phyloP scores from a whole-genome alignment of 257 asterid genomes.

The Nicotiana tabacum region DNA sequence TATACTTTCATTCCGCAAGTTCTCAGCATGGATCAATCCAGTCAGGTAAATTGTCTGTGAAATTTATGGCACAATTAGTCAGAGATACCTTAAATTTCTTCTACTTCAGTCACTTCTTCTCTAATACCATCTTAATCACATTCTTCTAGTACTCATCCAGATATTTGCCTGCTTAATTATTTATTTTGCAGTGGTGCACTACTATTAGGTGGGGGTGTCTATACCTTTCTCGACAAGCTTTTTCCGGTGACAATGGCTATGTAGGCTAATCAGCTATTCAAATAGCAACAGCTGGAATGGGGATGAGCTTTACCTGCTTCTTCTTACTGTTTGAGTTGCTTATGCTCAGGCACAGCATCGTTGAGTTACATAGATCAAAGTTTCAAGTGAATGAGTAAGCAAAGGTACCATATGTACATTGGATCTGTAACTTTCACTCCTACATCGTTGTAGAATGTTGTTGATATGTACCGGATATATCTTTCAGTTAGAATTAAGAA shows the following conservation, averaged over 20 bases:
- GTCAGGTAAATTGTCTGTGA: constrained; percentile 40
- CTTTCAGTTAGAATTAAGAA: neutral
- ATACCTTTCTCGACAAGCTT: constrained; percentile 66
- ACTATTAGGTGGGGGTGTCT: constrained; percentile 85
- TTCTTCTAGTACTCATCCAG: neutral
- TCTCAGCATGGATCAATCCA: constrained; percentile 96
- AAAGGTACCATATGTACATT: neutral
- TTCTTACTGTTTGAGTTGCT: neutral
- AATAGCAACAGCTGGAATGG: neutral
- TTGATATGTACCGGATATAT: neutral
- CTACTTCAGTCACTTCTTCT: neutral
- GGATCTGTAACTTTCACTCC: neutral
- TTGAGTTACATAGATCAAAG: neutral
- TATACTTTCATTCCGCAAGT: constrained; percentile 88
- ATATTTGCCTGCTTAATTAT: neutral
- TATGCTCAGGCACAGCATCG: neutral
- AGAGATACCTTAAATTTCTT: neutral
- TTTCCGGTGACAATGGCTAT: constrained; percentile 79
- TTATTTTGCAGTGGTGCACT: constrained; percentile 67
- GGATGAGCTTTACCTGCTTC: neutral
- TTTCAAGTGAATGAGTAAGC: neutral
- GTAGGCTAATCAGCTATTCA: constrained; percentile 29
- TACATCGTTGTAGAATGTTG: neutral
- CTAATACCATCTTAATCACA: neutral
- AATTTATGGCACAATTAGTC: neutral